These are phyloP conservation scores for Xylaria sp. DNA, from an alignment of 2,329 filamentous ascomycete species.

Conservation along the genomic window DNA sequence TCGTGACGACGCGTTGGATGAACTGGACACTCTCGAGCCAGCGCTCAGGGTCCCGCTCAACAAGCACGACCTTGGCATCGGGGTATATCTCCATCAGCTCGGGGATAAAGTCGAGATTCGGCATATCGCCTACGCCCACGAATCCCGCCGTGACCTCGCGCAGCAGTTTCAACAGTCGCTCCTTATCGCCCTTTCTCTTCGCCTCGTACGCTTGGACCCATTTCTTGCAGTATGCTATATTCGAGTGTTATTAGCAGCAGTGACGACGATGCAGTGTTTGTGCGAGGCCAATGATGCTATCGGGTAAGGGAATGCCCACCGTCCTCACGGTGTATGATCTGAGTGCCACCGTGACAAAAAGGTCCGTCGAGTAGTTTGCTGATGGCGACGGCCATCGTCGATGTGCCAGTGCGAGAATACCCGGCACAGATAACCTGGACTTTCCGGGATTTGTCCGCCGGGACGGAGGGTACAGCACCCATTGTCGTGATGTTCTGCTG, in stretches of 20 bases:
- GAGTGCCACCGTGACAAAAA: conserved; percentile 44
- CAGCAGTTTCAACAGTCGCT: conserved; percentile 31
- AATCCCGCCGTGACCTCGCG: conserved; percentile 38
- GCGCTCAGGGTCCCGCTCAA: conserved; percentile 33
- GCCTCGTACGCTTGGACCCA: conserved; percentile 16
- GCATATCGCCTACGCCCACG: conserved; percentile 42
- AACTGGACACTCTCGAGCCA: conserved; percentile 33
- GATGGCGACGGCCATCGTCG: conserved; percentile 44
- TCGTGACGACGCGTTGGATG: conserved; percentile 17
- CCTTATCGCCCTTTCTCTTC: conserved; percentile 22
- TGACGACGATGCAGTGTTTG: neutral
- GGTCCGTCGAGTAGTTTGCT: conserved; percentile 43
- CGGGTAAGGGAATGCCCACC: conserved; percentile 22
- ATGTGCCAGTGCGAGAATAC: conserved; percentile 43
- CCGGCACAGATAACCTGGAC: conserved; percentile 41
- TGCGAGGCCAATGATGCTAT: too few relatives aligned
- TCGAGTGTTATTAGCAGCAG: neutral
- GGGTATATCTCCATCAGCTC: conserved; percentile 46
- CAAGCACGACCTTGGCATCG: conserved; percentile 43
- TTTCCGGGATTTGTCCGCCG: conserved; percentile 28
- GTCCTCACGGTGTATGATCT: conserved; percentile 34
- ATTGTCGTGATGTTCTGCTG: neutral
- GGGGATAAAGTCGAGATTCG: conserved; percentile 37
- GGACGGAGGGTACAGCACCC: conserved; percentile 27
- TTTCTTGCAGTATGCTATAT: conserved; percentile 16